Base-by-base conservation (phyloP, 2,329 filamentous ascomycete genomes). In the Ophiosphaerella korrae region DNA sequence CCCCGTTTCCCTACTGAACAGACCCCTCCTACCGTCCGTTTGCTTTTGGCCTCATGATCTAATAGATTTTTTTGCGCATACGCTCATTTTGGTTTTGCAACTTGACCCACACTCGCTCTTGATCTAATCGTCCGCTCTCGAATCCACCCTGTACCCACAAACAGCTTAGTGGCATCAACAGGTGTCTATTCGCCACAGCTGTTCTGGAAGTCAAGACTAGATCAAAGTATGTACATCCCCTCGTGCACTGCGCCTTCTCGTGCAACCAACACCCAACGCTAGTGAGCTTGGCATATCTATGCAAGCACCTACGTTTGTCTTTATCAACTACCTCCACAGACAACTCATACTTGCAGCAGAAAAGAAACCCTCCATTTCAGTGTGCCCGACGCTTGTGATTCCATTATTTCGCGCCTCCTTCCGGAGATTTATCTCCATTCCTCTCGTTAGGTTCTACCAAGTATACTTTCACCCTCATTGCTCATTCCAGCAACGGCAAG, bases 361-460 rank as follows among this genome's bases (percentile, higher is more conserved):
- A 33, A 59, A 48, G 14, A 16, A 36, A 38, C 39, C 39, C n/a
- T 42, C 42, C 38, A 45, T 42, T 42, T 48, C 18, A 37, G 36
- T 41, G 52, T 41, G 34, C 32, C 39, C 51, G 52, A 45, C 43
- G 37, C 50, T 40, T 38, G 44, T 53, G 45, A 21, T 48, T 43
- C 57, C 64, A 60, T 63, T 63, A 40, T 63, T 64, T 52, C 43
- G 48, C 49, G 53, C 50, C 45, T 55, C 42, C 55, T 62, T 55
- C 57, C 45, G 67, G 68, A 64, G 66, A 45, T 41, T 24, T 48
- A 47, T 56, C 64, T 71, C 68, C 67, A 57, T 48, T 69, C 56
- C 69, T 63, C 64, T 74, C 71, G n/a, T 72, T 74, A 62, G 51
- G 55, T 42, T 50, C 35, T 52, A 45, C 37, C 48, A 31, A 53